A percentile compares a stretch with the other conserved stretches of the same genome.
These are phyloP conservation scores for Scheffersomyces titani DNA, from an alignment of 1,139 yeast species.

Conservation along the genomic window DNA sequence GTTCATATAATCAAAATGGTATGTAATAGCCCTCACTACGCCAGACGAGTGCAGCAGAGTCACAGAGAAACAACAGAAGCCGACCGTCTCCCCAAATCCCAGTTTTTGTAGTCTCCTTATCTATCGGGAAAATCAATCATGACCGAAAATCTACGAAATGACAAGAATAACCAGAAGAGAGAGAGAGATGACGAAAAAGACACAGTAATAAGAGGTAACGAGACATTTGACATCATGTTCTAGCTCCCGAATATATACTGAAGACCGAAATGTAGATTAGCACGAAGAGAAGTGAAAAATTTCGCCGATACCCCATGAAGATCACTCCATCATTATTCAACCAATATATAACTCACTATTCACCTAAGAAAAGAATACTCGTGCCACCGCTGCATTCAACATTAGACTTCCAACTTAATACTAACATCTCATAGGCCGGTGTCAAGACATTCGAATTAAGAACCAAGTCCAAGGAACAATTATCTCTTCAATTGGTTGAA, in stretches of 20 bases:
- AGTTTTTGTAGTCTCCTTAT: background rate
- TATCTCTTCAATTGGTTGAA: constrained; percentile 91
- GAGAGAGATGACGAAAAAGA: background rate
- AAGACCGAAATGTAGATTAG: background rate
- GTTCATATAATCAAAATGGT: constrained; percentile 25
- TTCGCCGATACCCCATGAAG: background rate
- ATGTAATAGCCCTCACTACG: constrained; percentile 12
- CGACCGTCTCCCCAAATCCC: background rate
- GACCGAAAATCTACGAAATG: background rate
- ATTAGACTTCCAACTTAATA: constrained; percentile 4
- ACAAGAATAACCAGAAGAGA: background rate
- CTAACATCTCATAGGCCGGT: constrained; percentile 65
- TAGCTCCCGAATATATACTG: background rate
- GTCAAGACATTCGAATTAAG: constrained; percentile 95
- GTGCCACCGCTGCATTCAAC: background rate
- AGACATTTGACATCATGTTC: background rate
- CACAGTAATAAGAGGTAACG: background rate
- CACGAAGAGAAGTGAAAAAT: background rate
- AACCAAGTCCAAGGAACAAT: constrained; percentile 96
- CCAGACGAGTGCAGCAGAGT: background rate
- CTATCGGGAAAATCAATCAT: no score
- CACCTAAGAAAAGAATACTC: background rate
- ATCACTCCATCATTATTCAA: no score
- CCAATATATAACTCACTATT: no score
- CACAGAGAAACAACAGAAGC: background rate